phyloP scores from a whole-genome alignment of 176 grass and related monocot genomes.

The Hordeum vulgare region DNA sequence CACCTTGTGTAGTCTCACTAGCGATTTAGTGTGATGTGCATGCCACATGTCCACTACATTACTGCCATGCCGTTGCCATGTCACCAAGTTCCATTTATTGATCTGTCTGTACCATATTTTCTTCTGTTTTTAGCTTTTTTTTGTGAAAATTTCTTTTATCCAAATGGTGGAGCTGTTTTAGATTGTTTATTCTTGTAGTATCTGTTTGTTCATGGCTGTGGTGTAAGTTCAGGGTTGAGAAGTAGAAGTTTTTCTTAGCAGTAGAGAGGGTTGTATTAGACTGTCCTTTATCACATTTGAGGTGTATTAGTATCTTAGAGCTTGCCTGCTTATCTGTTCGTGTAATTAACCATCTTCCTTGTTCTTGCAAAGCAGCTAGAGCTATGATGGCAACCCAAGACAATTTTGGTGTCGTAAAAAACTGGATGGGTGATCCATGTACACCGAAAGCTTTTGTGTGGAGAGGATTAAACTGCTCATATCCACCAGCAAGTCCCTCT shows the following conservation, averaged over 20 bases:
- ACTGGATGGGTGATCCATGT: conserved; percentile 35
- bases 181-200: neutral
- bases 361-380: conserved; percentile 3
- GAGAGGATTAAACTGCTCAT: conserved; percentile 25
- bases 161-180: neutral
- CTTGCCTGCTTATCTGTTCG: neutral
- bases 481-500: conserved; percentile 10
- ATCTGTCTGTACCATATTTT: neutral
- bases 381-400: conserved; percentile 29
- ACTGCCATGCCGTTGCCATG: neutral
- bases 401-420: conserved; percentile 23
- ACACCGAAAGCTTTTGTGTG: conserved; percentile 20
- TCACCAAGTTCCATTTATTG: neutral
- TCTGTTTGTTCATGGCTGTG: neutral
- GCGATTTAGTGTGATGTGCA: neutral
- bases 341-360: neutral
- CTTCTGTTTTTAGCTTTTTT: neutral
- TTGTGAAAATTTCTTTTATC: neutral
- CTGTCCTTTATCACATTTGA: neutral
- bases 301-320: neutral
- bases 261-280: neutral
- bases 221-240: neutral
- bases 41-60: neutral
- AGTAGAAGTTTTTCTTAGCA: neutral
- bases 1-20: neutral